Percentiles rank a stretch among this genome's conserved stretches.
These are phyloP conservation scores for Malus domestica DNA, from an alignment of 306 rosid species.

Conservation along the genomic window ASM211411v1 NC_041789.1:12914001-12914500, in stretches of 20 bases:
- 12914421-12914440: background rate
- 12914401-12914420: background rate
- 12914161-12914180: no score
- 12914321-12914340: constrained; percentile 1
- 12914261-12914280: background rate
- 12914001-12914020: background rate
- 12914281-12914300: background rate
- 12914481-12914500: background rate
- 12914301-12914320: background rate
- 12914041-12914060: background rate
- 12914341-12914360: background rate
- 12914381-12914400: background rate
- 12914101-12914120: no score
- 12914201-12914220: no score
- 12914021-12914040: background rate
- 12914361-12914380: background rate
- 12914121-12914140: no score
- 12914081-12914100: no score
- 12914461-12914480: background rate
- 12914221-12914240: no score
- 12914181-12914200: no score
- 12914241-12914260: no score
- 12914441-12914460: background rate
- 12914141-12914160: no score
- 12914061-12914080: no score